Percentiles rank a stretch among this genome's conserved stretches.
These are phyloP conservation scores for Primulina eburnea DNA, from an alignment of 257 asterid species.

Conservation along the genomic window DNA sequence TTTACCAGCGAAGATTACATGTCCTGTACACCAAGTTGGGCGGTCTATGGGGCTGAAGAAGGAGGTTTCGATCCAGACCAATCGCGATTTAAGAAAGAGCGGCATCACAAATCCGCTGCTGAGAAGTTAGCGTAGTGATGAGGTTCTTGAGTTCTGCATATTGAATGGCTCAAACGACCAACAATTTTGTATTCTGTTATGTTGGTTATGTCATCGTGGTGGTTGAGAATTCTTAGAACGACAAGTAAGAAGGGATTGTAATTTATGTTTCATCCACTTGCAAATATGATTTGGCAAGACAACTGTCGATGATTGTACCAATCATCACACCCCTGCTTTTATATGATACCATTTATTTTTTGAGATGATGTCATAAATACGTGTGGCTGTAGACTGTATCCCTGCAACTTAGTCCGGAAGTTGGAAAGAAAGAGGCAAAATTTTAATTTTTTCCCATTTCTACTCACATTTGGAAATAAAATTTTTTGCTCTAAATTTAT, in stretches of 20 bases:
- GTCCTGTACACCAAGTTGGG: conserved; percentile 92
- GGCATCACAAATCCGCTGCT: conserved; percentile 57
- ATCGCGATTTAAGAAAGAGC: conserved; percentile 67
- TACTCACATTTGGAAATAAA: no score
- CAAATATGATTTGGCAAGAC: no score
- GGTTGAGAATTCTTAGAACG: background rate
- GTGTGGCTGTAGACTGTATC: no score
- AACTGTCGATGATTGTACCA: no score
- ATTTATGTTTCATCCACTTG: no score
- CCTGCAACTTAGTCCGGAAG: background rate
- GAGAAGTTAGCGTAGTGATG: conserved; percentile 16
- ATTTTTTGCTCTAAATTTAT: no score
- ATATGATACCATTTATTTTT: no score
- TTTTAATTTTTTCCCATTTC: no score
- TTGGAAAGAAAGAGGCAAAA: no score
- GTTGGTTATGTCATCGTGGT: background rate
- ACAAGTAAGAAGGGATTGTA: background rate
- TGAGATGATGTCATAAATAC: no score
- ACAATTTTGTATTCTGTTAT: conserved; percentile 18
- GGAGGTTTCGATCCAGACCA: conserved; percentile 97
- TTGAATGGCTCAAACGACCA: conserved; percentile 19
- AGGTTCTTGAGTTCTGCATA: background rate
- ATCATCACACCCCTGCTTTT: no score
- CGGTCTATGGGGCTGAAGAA: conserved; percentile 94
- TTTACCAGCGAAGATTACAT: conserved; percentile 84